Evolutionary conservation across 1,284 basidiomycete genomes (phyloP), one percentile per base, ranked within the genome.

Genomic region (Trametes versicolor): DNA sequence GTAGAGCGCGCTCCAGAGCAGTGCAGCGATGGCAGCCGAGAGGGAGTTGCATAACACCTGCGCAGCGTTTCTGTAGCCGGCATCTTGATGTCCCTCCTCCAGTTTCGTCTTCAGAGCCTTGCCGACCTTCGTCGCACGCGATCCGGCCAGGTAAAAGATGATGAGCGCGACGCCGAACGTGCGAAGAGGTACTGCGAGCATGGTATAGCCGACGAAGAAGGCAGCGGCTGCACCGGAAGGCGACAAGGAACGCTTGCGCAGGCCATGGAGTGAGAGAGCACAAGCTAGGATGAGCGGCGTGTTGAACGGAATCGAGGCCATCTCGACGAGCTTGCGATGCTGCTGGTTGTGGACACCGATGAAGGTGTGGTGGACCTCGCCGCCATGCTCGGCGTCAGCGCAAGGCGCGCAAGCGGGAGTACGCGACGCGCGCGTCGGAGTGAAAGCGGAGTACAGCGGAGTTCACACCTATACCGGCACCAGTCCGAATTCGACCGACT

Each of bases 1-100:
- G 71, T 87, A 90, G 2, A 81, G 74, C 43, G 83, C 78, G 72
- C 87, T 85, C 94, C 91, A 97, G 0, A 85, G 64, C 12, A 89
- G 73, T 12, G 86, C 83, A 0, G 91, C 91, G 5, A 89, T 68
- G 25, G 93, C 77, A 0, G 91, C 92, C 12, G 89, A 85, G n/a
- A 88, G 81, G 27, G 91, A 92, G 75, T 95, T 96, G 79, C 87
- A 89, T 9, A 96, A 75, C 19, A 96, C 95, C 78, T 98, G 96
- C 76, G 87, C 85, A 15, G 87, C 91, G 32, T 82, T 86, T 29
- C 96, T 83, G 74, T 96, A 90, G 0, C 91, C 92, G 0, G 79
- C 83, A 52, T 86, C 86, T 50, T 91, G 85, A 69, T 91, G 88
- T 0, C 89, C 92, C 54, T 93, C 92, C 75, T 99, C 97, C 29